Evolutionary conservation across 2,329 filamentous ascomycete genomes (phyloP), one percentile per base, ranked within the genome.

Genomic region (Oidium heveae): DNA sequence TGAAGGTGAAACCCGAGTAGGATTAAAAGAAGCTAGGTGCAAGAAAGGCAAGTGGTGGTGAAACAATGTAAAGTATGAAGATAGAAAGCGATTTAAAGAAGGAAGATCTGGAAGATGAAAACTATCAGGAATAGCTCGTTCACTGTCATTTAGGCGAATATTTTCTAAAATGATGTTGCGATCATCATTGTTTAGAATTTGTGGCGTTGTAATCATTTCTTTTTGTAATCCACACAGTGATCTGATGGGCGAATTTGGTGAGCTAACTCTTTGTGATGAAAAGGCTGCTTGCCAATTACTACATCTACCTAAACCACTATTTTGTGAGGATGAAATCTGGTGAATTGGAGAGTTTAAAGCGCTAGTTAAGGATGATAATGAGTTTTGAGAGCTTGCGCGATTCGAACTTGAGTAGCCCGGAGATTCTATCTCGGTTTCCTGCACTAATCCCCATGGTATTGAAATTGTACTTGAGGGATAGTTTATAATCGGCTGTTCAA

Each of bases 41-140:
- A 98, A 69, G 71, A 98, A 96, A 1, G 91, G 91, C 64, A 96
- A 70, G 65, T 98, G 91, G 63, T 94, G 91, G 65, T 98, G 91
- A 69, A 96, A 98, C 63, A 95, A 73, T 66, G 85, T 87, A 68
- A 96, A 98, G 72, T 96, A 98, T 1, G 89, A 94, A 57, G 87
- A 85, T 58, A 98, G 72, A 67, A 94, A 94, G 58, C 87, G 79
- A 69, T 98, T 96, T 66, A 96, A 71, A 2, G 85, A 83, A 37
- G 79, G 75, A 37, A 87, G 74, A 60, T 76, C 81, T 6, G 91
- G 91, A 49, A 96, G 75, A 59, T 86, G 83, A 74, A 96, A 95
- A 56, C 84, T 87, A 55, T 93, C 86, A 16, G 87, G 80, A 56
- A 95, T 80, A 49, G 84, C 80, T 63, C 81, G 80, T 63, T 94